Conservation (phyloP, 768 basidiomycete genomes). For the Suillus placidus region DNA sequence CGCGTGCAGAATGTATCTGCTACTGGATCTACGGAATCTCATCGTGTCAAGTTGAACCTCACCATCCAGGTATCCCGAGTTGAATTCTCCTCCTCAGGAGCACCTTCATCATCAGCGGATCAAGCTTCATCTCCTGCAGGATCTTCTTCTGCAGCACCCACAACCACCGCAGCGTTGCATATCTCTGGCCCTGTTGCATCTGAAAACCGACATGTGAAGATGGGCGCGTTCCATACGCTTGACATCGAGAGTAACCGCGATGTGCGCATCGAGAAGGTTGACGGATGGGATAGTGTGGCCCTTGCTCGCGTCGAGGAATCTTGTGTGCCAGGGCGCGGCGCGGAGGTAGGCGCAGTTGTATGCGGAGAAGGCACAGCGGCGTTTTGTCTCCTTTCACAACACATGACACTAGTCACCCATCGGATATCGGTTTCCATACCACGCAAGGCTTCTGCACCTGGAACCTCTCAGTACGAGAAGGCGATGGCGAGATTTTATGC, state of each 20-base stretch:
- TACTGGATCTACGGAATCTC: slow-evolving; percentile 94
- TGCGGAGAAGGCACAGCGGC: slow-evolving; percentile 95
- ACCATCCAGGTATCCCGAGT: slow-evolving; percentile 81
- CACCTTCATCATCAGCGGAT: slow-evolving; percentile 49
- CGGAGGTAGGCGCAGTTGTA: slow-evolving; percentile 94
- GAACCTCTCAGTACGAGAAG: slow-evolving; percentile 89
- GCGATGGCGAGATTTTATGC: slow-evolving; percentile 82
- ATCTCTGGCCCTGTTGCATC: slow-evolving; percentile 83
- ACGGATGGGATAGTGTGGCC: slow-evolving; percentile 94
- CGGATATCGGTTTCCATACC: slow-evolving; percentile 89
- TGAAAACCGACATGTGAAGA: slow-evolving; percentile 87
- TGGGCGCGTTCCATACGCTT: slow-evolving; percentile 94
- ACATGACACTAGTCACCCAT: slow-evolving; percentile 94
- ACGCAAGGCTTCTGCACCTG: slow-evolving; percentile 83
- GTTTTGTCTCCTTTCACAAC: slow-evolving; percentile 93
- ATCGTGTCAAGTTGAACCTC: slow-evolving; percentile 81
- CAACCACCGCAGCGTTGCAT: slow-evolving; percentile 65
- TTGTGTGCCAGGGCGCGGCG: slow-evolving; percentile 90
- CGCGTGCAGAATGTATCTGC: slow-evolving; percentile 88
- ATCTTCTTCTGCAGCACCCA: slow-evolving; percentile 35
- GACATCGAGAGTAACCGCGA: slow-evolving; percentile 92
- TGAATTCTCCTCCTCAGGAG: slow-evolving; percentile 76
- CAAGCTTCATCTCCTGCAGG: slow-evolving; percentile 34
- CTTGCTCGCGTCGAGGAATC: slow-evolving; percentile 81
- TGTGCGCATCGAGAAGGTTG: slow-evolving; percentile 82